Percentiles rank a stretch among this genome's conserved stretches.
These are phyloP conservation scores for Tricholoma sp. DNA, from an alignment of 768 basidiomycete genomes.

Conservation along the genomic window DNA sequence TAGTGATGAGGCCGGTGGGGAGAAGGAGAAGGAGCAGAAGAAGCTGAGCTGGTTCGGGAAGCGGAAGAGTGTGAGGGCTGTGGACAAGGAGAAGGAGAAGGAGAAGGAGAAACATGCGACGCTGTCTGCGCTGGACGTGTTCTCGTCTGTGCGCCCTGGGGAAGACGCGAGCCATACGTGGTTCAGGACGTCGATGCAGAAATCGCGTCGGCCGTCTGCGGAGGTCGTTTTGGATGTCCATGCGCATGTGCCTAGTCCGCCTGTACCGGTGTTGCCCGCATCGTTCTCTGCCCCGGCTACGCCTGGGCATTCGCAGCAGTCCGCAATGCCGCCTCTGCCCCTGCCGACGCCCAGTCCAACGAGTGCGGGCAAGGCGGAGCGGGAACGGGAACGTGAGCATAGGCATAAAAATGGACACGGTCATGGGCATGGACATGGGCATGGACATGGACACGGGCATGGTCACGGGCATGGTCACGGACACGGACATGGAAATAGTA, in stretches of 20 bases:
- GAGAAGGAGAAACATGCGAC: constrained; percentile 17
- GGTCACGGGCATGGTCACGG: background rate
- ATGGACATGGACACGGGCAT: background rate
- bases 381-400: background rate
- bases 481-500: background rate
- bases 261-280: background rate
- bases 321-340: background rate
- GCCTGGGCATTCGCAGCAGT: background rate
- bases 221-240: background rate
- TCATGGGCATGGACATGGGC: constrained; percentile 5
- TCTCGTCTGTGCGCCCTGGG: background rate
- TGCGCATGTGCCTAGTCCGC: background rate
- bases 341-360: background rate
- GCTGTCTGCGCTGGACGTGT: background rate
- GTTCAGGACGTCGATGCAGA: constrained; percentile 20
- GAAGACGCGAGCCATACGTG: constrained; percentile 5
- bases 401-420: background rate
- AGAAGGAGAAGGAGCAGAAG: constrained; percentile 23
- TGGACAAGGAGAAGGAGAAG: constrained; percentile 19
- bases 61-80: constrained; percentile 43
- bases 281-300: background rate
- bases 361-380: background rate
- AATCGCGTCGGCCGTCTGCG: constrained; percentile 20
- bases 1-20: background rate
- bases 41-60: constrained; percentile 44